A percentile compares a stretch with the other conserved stretches of the same genome.
These are phyloP conservation scores for Umbelopsis isabellina DNA, from an alignment of 192 early-diverging fungal species.

Conservation along the genomic window DNA sequence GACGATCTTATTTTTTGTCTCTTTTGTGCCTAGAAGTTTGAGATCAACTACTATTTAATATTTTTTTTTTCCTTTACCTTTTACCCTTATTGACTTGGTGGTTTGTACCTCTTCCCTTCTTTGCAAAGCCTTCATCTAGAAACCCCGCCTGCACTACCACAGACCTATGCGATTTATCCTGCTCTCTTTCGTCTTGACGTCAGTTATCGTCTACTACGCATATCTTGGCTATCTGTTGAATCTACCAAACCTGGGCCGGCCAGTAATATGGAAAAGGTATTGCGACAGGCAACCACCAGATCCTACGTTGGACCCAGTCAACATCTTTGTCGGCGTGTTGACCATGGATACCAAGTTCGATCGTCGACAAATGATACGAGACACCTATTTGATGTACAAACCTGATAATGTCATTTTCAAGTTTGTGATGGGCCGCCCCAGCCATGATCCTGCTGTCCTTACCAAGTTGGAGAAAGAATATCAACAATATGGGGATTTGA, in stretches of 20 bases:
- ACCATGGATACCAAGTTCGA: slow-evolving; percentile 28
- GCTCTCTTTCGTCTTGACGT: slow-evolving; percentile 10
- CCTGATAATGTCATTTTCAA: slow-evolving; percentile 34
- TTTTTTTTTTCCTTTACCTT: too few species aligned
- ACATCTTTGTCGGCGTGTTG: slow-evolving; percentile 40
- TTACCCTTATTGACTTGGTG: not conserved
- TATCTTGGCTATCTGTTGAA: slow-evolving; percentile 15
- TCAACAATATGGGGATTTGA: slow-evolving; percentile 32
- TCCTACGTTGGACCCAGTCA: not conserved
- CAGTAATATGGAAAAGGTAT: slow-evolving; percentile 28
- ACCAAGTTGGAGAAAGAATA: slow-evolving; percentile 27
- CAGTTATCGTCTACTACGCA: slow-evolving; percentile 12
- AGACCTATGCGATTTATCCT: slow-evolving; percentile 7
- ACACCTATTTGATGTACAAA: slow-evolving; percentile 30
- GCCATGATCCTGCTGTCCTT: not conserved
- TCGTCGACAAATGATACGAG: slow-evolving; percentile 35
- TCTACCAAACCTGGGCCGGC: slow-evolving; percentile 33
- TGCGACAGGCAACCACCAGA: slow-evolving; percentile 5
- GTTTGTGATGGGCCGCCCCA: slow-evolving; percentile 36
- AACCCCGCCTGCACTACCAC: not conserved
- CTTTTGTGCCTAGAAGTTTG: too few species aligned
- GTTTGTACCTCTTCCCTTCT: not conserved
- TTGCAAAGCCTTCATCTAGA: not conserved
- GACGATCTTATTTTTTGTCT: too few species aligned
- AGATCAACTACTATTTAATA: too few species aligned